phyloP scores from a whole-genome alignment of 2,329 filamentous ascomycete species.

The Colletotrichum musicola region DNA sequence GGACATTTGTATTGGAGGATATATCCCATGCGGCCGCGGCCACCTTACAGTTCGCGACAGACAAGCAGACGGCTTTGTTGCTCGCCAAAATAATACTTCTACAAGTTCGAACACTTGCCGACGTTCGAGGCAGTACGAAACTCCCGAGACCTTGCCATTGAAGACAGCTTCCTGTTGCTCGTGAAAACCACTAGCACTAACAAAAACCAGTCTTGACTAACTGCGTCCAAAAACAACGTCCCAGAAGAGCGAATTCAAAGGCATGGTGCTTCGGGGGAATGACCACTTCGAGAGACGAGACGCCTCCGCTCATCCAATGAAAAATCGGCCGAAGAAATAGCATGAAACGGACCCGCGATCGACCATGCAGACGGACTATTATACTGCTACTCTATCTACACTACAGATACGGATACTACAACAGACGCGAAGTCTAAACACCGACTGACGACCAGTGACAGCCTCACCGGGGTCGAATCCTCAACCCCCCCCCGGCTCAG shows the following conservation, averaged over 20 bases:
- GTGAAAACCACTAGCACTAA: no score
- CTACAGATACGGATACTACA: no score
- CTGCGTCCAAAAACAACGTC: neutral
- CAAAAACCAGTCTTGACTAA: no score
- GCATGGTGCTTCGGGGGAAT: neutral
- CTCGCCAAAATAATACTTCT: slow-evolving; percentile 14
- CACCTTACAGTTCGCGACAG: neutral
- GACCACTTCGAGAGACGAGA: neutral
- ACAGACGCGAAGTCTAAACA: no score
- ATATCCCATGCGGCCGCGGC: slow-evolving; percentile 26
- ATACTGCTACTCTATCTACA: no score
- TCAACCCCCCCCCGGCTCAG: neutral
- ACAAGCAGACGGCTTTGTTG: neutral
- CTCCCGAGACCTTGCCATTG: no score
- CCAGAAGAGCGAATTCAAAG: neutral
- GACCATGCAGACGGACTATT: neutral
- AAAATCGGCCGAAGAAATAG: neutral
- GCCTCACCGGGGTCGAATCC: no score
- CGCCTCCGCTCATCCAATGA: slow-evolving; percentile 6
- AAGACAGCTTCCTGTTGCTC: no score
- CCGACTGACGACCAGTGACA: neutral
- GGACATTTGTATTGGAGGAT: slow-evolving; percentile 23
- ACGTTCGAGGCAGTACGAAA: no score
- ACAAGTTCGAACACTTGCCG: neutral
- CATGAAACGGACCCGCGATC: slow-evolving; percentile 5